These are phyloP conservation scores for Bipolaris bicolor DNA, from an alignment of 2,329 filamentous ascomycete genomes.

Conservation along the genomic window DNA sequence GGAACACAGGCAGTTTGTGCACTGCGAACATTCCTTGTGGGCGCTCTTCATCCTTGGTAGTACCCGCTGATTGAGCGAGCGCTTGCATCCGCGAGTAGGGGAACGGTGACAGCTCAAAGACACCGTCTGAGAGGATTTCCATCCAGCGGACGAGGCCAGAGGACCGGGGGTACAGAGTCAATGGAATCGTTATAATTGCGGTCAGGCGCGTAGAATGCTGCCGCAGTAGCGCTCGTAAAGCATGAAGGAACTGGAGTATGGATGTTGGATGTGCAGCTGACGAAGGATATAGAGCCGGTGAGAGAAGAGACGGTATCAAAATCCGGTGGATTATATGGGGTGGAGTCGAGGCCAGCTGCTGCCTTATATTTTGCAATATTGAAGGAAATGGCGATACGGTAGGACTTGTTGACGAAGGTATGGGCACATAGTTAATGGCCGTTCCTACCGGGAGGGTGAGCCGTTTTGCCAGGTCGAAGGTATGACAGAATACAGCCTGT, in stretches of 20 bases:
- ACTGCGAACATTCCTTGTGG: slow-evolving; percentile 86
- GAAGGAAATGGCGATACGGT: slow-evolving; percentile 63
- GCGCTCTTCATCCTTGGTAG: slow-evolving; percentile 70
- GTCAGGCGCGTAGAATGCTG: slow-evolving; percentile 69
- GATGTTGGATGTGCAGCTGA: slow-evolving; percentile 71
- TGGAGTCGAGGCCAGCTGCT: slow-evolving; percentile 56
- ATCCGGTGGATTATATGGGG: slow-evolving; percentile 75
- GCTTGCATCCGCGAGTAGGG: slow-evolving; percentile 64
- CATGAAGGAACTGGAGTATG: slow-evolving; percentile 81
- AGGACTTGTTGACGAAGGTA: slow-evolving; percentile 61
- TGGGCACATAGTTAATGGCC: slow-evolving; percentile 59
- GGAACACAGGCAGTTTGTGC: slow-evolving; percentile 81
- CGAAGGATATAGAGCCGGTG: slow-evolving; percentile 81
- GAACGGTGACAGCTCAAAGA: slow-evolving; percentile 80
- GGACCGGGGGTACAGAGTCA: slow-evolving; percentile 77
- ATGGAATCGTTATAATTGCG: slow-evolving; percentile 76
- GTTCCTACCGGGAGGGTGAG: slow-evolving; percentile 51
- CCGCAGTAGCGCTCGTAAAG: slow-evolving; percentile 75
- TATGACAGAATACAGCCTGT: slow-evolving; percentile 55
- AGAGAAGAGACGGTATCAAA: slow-evolving; percentile 82
- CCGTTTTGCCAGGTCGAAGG: slow-evolving; percentile 60
- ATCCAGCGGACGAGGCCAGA: slow-evolving; percentile 83
- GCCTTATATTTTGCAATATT: slow-evolving; percentile 69
- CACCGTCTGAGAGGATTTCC: slow-evolving; percentile 82
- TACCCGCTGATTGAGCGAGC: slow-evolving; percentile 53